Evolutionary conservation across 202 grass and related monocot species (phyloP), one percentile per base, ranked within the genome.

Genomic region (Panicum hallii): DNA sequence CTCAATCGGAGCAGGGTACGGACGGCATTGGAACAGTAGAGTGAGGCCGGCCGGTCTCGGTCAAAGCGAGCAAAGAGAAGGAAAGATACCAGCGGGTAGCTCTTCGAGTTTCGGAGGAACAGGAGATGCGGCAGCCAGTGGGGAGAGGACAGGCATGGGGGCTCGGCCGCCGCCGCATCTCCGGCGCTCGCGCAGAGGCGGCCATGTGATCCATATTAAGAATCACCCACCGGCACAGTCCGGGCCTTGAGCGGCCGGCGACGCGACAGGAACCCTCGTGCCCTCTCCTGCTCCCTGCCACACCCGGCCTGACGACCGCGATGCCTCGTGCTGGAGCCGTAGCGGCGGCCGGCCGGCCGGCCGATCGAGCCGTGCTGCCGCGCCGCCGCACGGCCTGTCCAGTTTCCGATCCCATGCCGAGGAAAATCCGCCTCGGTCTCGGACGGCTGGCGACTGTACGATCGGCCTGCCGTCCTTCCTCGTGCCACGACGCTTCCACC

Each of bases 121-220:
- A 77, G 20, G 75, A 57, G 67, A 64, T 45, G 66, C 55, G 9
- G 42, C 38, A 1, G 67, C 67, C 40, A 70, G 20, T 70, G 67
- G 67, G 42, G 65, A 17, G 65, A 17, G 1, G 64, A 67, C 64
- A 67, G 12, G 7, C 14, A 16, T 15, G 23, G 15, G 30, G 11
- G 28, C 63, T 38, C 64, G 32, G 13, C 32, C 66, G 20, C 67
- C 42, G 67, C 42, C 11, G 67, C 44, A 48, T 71, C 68, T 48
- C 68, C 44, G 67, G 43, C 67, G 67, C 10, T 40, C 38, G 11
- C 38, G 14, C 38, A 43, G 17, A n/a, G 36, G 36, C 36, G 36
- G 46, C 55, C 82, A 85, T 79, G 87, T 89, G 87, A 81, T 15
- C 47, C 47, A 2, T 49, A 49, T 49, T 49, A 49, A 49, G 3